Conservation (phyloP, 176 grass and related monocot species). For the Metroxylon sagu region DNA sequence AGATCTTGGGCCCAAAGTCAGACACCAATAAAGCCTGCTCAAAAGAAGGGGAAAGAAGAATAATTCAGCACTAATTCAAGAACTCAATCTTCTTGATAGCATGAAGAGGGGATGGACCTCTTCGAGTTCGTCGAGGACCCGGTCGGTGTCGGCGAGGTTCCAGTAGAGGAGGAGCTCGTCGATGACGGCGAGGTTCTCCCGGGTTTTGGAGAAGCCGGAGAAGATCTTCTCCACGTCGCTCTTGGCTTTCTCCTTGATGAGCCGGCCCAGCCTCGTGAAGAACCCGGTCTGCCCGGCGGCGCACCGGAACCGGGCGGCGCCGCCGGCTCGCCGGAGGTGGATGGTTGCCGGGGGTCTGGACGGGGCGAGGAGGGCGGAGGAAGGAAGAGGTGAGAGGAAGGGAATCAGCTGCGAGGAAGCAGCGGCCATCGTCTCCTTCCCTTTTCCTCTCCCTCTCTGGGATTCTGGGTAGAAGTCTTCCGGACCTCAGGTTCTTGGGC, state of each 20-base stretch:
- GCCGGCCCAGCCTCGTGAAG: constrained; percentile 83
- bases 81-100: background rate
- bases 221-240: constrained; percentile 97
- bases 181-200: constrained; percentile 87
- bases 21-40: constrained; percentile 84
- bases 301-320: constrained; percentile 10
- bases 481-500: constrained; percentile 1
- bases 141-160: constrained; percentile 94
- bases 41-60: background rate
- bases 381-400: constrained; percentile 35
- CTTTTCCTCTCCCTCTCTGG: constrained; percentile 7
- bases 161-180: constrained; percentile 99
- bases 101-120: constrained; percentile 27
- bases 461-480: background rate
- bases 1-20: constrained; percentile 94
- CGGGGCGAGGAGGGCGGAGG: constrained; percentile 2
- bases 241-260: constrained; percentile 99
- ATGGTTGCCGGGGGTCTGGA: background rate
- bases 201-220: constrained; percentile 96
- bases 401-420: constrained; percentile 35
- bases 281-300: constrained; percentile 81
- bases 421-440: constrained; percentile 20
- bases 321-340: constrained; percentile 2
- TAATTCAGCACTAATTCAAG: background rate
- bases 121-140: constrained; percentile 89